A percentile compares a stretch with the other conserved stretches of the same genome.
phyloP scores from a whole-genome alignment of 139 green algal genomes.

The Bryopsis sp. region DNA sequence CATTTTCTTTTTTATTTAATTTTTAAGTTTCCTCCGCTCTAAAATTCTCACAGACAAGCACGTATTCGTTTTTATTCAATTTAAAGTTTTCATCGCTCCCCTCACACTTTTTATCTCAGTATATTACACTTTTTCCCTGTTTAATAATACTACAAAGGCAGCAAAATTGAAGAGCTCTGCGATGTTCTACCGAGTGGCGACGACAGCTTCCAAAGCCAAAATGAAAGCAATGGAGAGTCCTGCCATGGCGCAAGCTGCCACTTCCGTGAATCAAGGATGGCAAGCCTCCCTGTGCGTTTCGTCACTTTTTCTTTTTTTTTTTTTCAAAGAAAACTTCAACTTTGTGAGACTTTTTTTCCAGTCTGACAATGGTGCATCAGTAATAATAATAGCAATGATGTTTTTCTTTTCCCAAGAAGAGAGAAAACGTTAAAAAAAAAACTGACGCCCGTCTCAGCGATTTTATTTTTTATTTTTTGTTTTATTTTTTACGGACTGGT shows the following conservation, averaged over 20 bases:
- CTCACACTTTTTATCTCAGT: not conserved
- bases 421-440: too few relatives aligned
- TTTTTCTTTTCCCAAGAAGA: too few relatives aligned
- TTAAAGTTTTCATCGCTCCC: not conserved
- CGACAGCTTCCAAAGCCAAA: constrained; percentile 2
- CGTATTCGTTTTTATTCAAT: not conserved
- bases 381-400: too few relatives aligned
- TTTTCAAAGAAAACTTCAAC: not conserved
- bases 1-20: not conserved
- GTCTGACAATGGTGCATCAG: too few relatives aligned
- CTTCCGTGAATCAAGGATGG: constrained; percentile 2
- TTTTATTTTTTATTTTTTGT: too few relatives aligned
- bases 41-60: not conserved
- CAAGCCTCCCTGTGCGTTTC: constrained; percentile 4
- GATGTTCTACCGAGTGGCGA: constrained; percentile 1
- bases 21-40: not conserved
- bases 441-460: too few relatives aligned
- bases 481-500: too few relatives aligned
- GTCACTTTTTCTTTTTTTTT: not conserved
- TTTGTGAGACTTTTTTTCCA: too few relatives aligned
- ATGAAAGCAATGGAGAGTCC: constrained; percentile 10
- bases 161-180: too few relatives aligned
- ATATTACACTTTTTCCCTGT: too few relatives aligned
- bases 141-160: too few relatives aligned
- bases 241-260: not conserved